phyloP scores from a whole-genome alignment of 352 stramenopile species.

The Globisporangium nagaii region DNA sequence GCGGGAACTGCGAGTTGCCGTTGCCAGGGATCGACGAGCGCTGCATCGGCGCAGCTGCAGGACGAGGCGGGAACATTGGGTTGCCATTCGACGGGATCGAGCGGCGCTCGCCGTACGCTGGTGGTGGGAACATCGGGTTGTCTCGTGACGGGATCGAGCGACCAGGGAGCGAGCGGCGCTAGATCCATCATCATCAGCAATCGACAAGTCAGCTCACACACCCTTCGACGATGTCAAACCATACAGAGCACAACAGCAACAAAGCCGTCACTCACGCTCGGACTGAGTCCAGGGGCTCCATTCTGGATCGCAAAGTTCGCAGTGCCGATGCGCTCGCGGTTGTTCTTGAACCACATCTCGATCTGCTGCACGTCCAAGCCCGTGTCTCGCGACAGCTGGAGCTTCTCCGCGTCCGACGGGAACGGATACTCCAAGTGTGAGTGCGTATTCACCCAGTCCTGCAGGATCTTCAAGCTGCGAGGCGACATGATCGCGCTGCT shows the following conservation, averaged over 20 bases:
- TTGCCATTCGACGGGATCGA: conserved; percentile 66
- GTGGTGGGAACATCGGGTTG: conserved; percentile 54
- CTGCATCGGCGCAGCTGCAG: conserved; percentile 18
- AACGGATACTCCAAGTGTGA: conserved; percentile 59
- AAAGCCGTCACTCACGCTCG: conserved; percentile 11
- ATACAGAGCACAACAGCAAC: too few relatives aligned
- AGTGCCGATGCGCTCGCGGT: conserved; percentile 49
- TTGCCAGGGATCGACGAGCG: conserved; percentile 45
- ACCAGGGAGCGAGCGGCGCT: conserved; percentile 21
- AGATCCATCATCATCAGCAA: neutral
- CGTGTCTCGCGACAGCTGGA: conserved; percentile 69
- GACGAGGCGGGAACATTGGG: conserved; percentile 66
- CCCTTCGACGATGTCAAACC: too few relatives aligned
- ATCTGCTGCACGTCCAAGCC: conserved; percentile 76
- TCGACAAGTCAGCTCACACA: neutral
- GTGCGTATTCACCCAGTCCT: conserved; percentile 71
- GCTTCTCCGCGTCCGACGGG: conserved; percentile 58
- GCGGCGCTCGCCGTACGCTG: conserved; percentile 42
- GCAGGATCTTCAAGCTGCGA: conserved; percentile 65
- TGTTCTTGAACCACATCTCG: conserved; percentile 81
- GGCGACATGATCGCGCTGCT: conserved; percentile 48
- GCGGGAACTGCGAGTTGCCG: conserved; percentile 54
- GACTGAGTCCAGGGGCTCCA: conserved; percentile 14
- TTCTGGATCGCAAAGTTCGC: conserved; percentile 21
- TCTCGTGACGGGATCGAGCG: conserved; percentile 53